Evolutionary conservation across 176 grass and related monocot species (phyloP).

Genomic region (Thalia dealbata): DNA sequence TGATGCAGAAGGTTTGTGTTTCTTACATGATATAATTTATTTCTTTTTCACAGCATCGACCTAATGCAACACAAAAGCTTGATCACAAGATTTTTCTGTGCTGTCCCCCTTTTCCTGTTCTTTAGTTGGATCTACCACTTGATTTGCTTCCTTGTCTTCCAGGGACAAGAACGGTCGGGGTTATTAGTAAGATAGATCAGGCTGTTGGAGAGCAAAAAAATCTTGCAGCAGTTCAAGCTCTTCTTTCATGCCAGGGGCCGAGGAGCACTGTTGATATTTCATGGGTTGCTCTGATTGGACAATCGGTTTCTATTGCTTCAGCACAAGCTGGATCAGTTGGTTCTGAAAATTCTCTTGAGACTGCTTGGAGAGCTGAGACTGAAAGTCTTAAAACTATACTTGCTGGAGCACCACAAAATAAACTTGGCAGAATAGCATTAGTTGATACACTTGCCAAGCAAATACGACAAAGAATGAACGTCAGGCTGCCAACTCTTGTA

Average conservation of each 20-base stretch:
- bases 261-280: conserved; percentile 51
- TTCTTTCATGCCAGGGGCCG: conserved; percentile 57
- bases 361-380: conserved; percentile 57
- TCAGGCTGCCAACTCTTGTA: conserved; percentile 58
- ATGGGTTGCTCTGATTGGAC: conserved; percentile 68
- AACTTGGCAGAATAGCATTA: conserved; percentile 59
- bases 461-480: conserved; percentile 48
- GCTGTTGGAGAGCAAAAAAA: conserved; percentile 56
- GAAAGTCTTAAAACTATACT: conserved; percentile 67
- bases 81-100: background rate
- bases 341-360: conserved; percentile 54
- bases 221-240: conserved; percentile 60
- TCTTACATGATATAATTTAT: background rate
- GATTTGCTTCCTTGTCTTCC: conserved; percentile 10
- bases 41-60: too few species aligned
- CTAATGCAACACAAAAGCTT: background rate
- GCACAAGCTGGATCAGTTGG: conserved; percentile 46
- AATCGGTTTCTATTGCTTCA: conserved; percentile 47
- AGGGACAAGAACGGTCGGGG: conserved; percentile 76
- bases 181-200: conserved; percentile 81
- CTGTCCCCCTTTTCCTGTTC: background rate
- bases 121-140: background rate
- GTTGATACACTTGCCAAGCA: conserved; percentile 69
- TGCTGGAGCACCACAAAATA: conserved; percentile 40
- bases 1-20: conserved; percentile 70